Base-by-base conservation (phyloP, 306 rosid species). In the Crotalaria pallida region DNA sequence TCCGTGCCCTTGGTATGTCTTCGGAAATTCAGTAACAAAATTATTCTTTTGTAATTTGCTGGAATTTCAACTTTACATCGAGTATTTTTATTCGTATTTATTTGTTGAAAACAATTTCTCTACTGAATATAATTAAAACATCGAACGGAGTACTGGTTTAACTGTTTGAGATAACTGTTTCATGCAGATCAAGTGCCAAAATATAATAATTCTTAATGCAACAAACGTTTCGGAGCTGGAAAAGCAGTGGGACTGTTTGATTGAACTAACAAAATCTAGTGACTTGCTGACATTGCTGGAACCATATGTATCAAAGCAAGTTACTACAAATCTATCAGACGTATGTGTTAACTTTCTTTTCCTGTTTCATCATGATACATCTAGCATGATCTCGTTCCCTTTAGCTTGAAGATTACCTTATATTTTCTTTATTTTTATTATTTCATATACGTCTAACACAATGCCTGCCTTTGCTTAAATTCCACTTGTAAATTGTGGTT, bases 171-270 rank as follows among this genome's bases (percentile, higher is more conserved):
- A 47, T 16, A 12, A 45, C 72, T 60, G 59, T 71, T 75, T 85
- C 51, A 66, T 80, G 84, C 80, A 94, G 99, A 87, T 94, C 67
- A 94, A 94, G 82, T 90, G 99, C 79, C 84, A 87, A 72, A 94
- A 94, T 73, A 87, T 88, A 38, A 79, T 88, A 60, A 62, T 87
- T 76, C 81, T 94, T 27, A 74, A 81, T 27, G 92, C 99, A 67
- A 81, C 97, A 66, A 86, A 87, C 78, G 66, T 65, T 24, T 23
- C 13, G 74, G 97, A 94, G 88, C 88, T 94, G 77, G 89, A 85
- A 60, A 74, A 74, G 71, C 73, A 94, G 80, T 94, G 97, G 97
- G 88, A 80, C 50, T 94, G 96, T 77, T 84, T 89, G 82, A 88
- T 84, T 67, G 97, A 88, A 77, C 79, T 94, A 80, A 74, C 96